These are phyloP conservation scores for Beta vulgaris DNA, from an alignment of 148 eudicot genomes.

Conservation along the genomic window DNA sequence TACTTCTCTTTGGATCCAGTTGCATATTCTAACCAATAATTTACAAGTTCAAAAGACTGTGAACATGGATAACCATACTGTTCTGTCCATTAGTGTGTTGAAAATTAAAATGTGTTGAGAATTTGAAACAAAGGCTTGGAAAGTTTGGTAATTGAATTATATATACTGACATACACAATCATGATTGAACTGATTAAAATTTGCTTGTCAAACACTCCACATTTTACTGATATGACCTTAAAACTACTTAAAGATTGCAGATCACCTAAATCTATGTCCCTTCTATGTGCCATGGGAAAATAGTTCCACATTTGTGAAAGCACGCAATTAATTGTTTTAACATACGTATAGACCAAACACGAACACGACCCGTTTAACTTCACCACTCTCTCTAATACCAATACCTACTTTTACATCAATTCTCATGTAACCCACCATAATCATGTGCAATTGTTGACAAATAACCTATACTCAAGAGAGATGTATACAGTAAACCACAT, in stretches of 20 bases:
- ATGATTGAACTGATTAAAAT: neutral
- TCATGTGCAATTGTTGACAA: neutral
- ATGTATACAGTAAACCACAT: neutral
- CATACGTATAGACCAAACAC: neutral
- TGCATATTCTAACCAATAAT: conserved; percentile 9
- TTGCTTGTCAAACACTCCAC: neutral
- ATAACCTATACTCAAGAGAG: neutral
- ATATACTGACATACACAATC: neutral
- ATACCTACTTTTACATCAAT: neutral
- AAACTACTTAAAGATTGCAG: neutral
- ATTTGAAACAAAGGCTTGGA: neutral
- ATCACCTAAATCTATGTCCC: conserved; percentile 8
- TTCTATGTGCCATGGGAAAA: neutral
- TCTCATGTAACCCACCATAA: neutral
- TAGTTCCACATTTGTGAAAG: neutral
- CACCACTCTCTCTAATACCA: no score
- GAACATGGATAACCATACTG: neutral
- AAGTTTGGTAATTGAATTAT: neutral
- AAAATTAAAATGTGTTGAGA: neutral
- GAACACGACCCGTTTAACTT: no score
- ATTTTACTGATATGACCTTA: no score
- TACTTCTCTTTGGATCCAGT: conserved; percentile 8
- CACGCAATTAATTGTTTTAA: neutral
- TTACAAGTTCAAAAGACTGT: neutral
- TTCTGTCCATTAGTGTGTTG: neutral